Evolutionary conservation across 1,284 basidiomycete species (phyloP).

Genomic region (Agroathelia rolfsii): DNA sequence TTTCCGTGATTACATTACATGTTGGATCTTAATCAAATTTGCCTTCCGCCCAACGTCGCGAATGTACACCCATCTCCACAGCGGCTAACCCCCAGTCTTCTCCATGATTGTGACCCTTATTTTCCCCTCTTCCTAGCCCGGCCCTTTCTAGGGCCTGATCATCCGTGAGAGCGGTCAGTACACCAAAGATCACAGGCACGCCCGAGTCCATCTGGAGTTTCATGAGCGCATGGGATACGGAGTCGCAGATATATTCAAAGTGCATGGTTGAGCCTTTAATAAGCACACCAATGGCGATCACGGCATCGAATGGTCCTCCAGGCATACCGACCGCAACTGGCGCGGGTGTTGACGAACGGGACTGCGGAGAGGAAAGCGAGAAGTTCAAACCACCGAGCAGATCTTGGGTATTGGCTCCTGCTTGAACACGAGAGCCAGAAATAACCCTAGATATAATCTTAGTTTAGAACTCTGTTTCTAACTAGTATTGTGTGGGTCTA

Average conservation of each 20-base stretch:
- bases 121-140: conserved; percentile 59
- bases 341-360: conserved; percentile 40
- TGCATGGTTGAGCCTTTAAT: conserved; percentile 98
- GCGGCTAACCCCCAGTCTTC: conserved; percentile 95
- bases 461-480: not conserved
- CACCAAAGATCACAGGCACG: conserved; percentile 94
- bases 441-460: conserved; percentile 53
- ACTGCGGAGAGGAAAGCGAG: conserved; percentile 26
- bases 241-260: conserved; percentile 97
- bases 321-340: conserved; percentile 34
- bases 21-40: conserved; percentile 35
- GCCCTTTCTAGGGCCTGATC: conserved; percentile 92
- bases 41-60: conserved; percentile 68
- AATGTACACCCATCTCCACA: conserved; percentile 81
- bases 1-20: not conserved
- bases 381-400: conserved; percentile 67
- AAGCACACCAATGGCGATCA: conserved; percentile 94
- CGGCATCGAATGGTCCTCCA: conserved; percentile 78
- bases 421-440: conserved; percentile 75
- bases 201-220: conserved; percentile 86
- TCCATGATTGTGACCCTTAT: conserved; percentile 86
- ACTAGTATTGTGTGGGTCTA: not conserved
- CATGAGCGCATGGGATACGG: conserved; percentile 90
- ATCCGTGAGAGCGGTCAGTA: conserved; percentile 87
- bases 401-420: conserved; percentile 62